Evolutionary conservation across 2,329 filamentous ascomycete species (phyloP), one percentile per base, ranked within the genome.

Genomic region (Penicillium italicum): DNA sequence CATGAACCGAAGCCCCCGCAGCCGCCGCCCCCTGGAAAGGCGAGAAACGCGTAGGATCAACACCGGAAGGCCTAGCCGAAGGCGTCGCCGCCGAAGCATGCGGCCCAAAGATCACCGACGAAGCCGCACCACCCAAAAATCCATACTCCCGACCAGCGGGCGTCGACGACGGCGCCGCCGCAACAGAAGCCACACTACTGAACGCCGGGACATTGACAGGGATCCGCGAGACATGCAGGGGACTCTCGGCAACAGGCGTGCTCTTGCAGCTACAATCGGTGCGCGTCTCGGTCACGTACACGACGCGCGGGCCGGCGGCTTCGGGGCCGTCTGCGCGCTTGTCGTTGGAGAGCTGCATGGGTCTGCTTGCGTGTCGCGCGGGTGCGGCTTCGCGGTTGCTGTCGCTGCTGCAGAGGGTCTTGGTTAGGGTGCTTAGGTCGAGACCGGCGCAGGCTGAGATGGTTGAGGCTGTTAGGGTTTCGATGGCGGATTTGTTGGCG

Each of bases 281-380:
- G 46, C 44, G 55, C 1, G 62, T 66, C 48, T 64, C 58, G 14
- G 64, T 66, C 18, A 66, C 61, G 20, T 63, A 65, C 38, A 65
- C 50, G 20, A 63, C 60, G 24, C 44, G 61, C 2, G 55, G 56
- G 12, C 31, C 42, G 12, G 53, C 16, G n/a, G 30, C 28, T 11
- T 55, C 50, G 14, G 55, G 54, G 0, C 54, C 49, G 37, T 51
- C 59, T 31, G 61, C 63, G 10, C 63, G 62, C 56, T 59, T 56
- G 18, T 38, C 24, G n/a, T 50, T 40, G 31, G 42, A 38, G 9
- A 45, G 61, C 26, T 61, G 14, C 63, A 66, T 66, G 41, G 63
- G 63, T 8, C 40, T 55, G 50, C 59, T 59, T 20, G 57, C 59
- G 40, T 66, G 61, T n/a, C 62, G 58, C 33, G 53, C 53, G 1